Evolutionary conservation across 768 basidiomycete genomes (phyloP), one percentile per base, ranked within the genome.

Genomic region (Pisolithus marmoratus): DNA sequence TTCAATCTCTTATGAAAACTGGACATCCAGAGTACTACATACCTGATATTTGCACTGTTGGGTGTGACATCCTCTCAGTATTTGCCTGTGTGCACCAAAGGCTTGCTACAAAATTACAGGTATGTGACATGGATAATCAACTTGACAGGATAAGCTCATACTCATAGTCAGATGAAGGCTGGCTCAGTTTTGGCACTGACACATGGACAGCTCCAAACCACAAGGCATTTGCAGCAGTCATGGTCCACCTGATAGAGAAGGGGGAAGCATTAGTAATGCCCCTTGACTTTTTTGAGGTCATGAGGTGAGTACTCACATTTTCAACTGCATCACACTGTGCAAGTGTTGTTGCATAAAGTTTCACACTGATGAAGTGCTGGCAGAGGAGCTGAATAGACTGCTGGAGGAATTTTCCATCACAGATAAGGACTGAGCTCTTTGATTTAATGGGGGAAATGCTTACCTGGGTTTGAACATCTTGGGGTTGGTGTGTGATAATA

Each of bases 141-240:
- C 22, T 23, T 23, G 38, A 38, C 19, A 49, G 20, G n/a, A n/a
- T n/a, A 4, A 23, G 38, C 14, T 19, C 22, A 15, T 26, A 49
- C 37, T 51, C 29, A 11, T 29, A 70, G 70, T 57, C 61, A 9
- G 56, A 70, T 50, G 51, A 63, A 0, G 68, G 70, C 1, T 29
- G 46, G 0, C 37, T 75, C 1, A 69, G 54, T 50, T 71, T 72
- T 46, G 58, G 59, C 0, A 69, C 69, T 1, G 70, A 75, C 55
- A 61, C 63, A 0, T 75, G 72, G 73, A 71, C 68, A 0, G 69
- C 68, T 0, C 66, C 69, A 0, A 74, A 74, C 48, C 64, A 73
- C 41, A 52, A 61, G 6, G 68, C 67, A 0, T 70, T 60, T 41
- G 51, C 72, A 3, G 69, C 67, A 0, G 44, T 69, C 7, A 62